A percentile compares a stretch with the other conserved stretches of the same genome.
phyloP scores from a whole-genome alignment of 148 eudicot species.

The Silene latifolia region DNA sequence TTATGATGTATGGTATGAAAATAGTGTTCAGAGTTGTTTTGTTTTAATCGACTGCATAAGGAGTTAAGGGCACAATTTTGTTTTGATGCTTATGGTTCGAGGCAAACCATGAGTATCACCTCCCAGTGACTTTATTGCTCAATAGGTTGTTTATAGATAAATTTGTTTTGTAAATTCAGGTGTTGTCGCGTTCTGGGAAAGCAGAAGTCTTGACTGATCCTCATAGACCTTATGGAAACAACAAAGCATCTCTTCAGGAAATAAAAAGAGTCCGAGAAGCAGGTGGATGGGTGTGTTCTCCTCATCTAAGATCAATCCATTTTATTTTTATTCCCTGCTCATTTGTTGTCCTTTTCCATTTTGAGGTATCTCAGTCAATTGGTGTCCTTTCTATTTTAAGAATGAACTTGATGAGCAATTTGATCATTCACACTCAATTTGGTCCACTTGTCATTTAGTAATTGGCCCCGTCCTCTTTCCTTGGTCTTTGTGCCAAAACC shows the following conservation, averaged over 20 bases:
- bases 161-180: too few species aligned
- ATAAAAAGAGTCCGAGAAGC: slow-evolving; percentile 83
- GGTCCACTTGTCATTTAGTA: too few species aligned
- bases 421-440: too few species aligned
- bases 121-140: neutral
- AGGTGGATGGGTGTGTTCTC: slow-evolving; percentile 99
- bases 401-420: too few species aligned
- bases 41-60: neutral
- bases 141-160: neutral
- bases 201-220: slow-evolving; percentile 76
- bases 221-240: slow-evolving; percentile 92
- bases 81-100: too few species aligned
- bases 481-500: too few species aligned
- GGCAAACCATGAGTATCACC: neutral
- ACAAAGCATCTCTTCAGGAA: slow-evolving; percentile 67
- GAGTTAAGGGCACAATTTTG: neutral
- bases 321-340: too few species aligned
- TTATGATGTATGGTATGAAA: neutral
- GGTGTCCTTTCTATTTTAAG: too few species aligned
- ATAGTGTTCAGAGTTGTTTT: neutral
- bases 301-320: slow-evolving; percentile 19
- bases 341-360: too few species aligned
- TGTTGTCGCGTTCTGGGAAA: slow-evolving; percentile 76
- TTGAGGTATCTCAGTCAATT: too few species aligned
- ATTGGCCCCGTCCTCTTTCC: too few species aligned